Percentiles rank a stretch among this genome's conserved stretches.
Conservation (phyloP, 1,284 basidiomycete genomes). For the Pyrrhoderma noxium region DNA sequence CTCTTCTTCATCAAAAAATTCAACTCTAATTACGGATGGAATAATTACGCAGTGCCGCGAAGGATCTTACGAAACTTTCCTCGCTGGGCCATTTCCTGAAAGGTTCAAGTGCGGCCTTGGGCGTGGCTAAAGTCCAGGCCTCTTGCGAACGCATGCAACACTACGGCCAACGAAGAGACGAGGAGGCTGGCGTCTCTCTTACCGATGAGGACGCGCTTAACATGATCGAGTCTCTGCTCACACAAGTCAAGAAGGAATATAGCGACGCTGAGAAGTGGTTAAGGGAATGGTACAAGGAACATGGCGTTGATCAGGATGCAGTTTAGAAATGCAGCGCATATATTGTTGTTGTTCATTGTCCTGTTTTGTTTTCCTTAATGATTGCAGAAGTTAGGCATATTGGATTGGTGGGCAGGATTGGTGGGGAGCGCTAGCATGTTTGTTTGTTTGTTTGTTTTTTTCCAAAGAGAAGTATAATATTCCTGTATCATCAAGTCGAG, state of each 20-base stretch:
- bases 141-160: slow-evolving; percentile 89
- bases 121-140: slow-evolving; percentile 71
- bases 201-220: slow-evolving; percentile 52
- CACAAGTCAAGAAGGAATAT: slow-evolving; percentile 50
- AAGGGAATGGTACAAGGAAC: slow-evolving; percentile 36
- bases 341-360: too few relatives aligned
- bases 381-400: too few relatives aligned
- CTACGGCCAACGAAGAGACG: slow-evolving; percentile 60
- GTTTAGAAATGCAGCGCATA: too few relatives aligned
- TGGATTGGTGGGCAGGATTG: too few relatives aligned
- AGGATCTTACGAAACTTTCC: slow-evolving; percentile 63
- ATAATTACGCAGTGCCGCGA: slow-evolving; percentile 34
- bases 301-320: slow-evolving; percentile 8
- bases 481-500: too few relatives aligned
- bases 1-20: slow-evolving; percentile 16
- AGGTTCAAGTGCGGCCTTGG: slow-evolving; percentile 88
- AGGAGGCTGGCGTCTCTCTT: slow-evolving; percentile 40
- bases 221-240: slow-evolving; percentile 49
- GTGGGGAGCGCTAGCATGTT: too few relatives aligned
- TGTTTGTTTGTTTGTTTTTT: too few relatives aligned
- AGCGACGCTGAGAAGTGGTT: slow-evolving; percentile 49
- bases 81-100: slow-evolving; percentile 89
- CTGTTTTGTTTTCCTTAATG: too few relatives aligned
- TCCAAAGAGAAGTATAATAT: too few relatives aligned
- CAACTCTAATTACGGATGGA: slow-evolving; percentile 8